Evolutionary conservation across 179 eudicot species (phyloP).

Genomic region (Beta corolliflora): DNA sequence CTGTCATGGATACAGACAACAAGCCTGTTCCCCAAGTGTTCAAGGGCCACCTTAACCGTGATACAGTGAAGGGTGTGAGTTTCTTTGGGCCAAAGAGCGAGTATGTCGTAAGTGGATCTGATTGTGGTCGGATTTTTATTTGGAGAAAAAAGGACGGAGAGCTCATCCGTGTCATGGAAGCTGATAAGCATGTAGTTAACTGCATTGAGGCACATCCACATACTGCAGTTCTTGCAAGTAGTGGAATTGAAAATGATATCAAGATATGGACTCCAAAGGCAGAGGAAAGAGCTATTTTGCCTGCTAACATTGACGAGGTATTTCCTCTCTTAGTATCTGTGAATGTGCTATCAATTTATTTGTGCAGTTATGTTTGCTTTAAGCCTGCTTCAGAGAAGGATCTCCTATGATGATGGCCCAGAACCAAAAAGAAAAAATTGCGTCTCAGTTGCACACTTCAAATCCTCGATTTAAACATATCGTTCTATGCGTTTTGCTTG

Average conservation of each 20-base stretch:
- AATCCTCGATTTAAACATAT: not conserved
- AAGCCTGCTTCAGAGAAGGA: not conserved
- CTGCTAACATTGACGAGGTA: slow-evolving; percentile 75
- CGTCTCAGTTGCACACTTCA: not conserved
- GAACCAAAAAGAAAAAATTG: not conserved
- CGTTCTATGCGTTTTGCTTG: not conserved
- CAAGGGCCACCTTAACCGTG: slow-evolving; percentile 78
- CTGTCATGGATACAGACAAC: slow-evolving; percentile 41
- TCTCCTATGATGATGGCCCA: not conserved
- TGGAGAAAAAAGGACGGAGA: slow-evolving; percentile 89
- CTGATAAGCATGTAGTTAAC: slow-evolving; percentile 81
- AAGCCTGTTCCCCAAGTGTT: slow-evolving; percentile 61
- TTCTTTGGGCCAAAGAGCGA: slow-evolving; percentile 94
- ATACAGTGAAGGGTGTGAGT: slow-evolving; percentile 89
- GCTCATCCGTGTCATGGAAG: slow-evolving; percentile 92
- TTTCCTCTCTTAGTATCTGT: slow-evolving; percentile 16
- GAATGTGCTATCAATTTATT: not conserved
- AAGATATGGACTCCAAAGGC: slow-evolving; percentile 93
- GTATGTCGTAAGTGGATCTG: slow-evolving; percentile 96
- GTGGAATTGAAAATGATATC: slow-evolving; percentile 84
- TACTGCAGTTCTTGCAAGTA: slow-evolving; percentile 74
- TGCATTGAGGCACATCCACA: slow-evolving; percentile 94
- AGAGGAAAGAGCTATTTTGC: slow-evolving; percentile 64
- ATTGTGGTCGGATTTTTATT: slow-evolving; percentile 95
- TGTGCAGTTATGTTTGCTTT: slow-evolving; percentile 1